A percentile compares a stretch with the other conserved stretches of the same genome.
These are phyloP conservation scores for Hericium alpestre DNA, from an alignment of 768 basidiomycete species.

Conservation along the genomic window DNA sequence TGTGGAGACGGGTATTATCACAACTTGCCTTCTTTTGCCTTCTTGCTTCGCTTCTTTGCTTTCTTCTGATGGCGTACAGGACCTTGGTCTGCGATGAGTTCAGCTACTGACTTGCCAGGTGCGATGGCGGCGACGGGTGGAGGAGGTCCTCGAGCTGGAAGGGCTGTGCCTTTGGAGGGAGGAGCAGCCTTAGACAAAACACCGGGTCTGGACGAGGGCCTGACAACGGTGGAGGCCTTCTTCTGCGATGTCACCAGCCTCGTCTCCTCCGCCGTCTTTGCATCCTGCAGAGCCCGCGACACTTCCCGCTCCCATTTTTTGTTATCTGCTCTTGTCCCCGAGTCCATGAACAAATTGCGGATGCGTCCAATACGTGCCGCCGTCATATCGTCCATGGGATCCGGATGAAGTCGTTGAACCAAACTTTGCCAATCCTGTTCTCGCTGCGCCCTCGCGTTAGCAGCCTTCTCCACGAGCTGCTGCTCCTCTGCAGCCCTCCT, in stretches of 20 bases:
- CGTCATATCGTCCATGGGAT: constrained; percentile 35
- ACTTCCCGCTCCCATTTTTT: constrained; percentile 60
- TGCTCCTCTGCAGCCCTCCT: constrained; percentile 35
- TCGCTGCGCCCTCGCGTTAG: constrained; percentile 45
- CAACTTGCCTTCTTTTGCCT: constrained; percentile 16
- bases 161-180: too few species aligned
- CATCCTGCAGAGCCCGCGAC: constrained; percentile 42
- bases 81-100: constrained; percentile 42
- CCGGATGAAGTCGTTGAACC: constrained; percentile 44
- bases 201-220: too few species aligned
- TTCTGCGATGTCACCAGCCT: constrained; percentile 24
- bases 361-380: constrained; percentile 44
- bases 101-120: constrained; percentile 41
- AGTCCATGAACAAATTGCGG: constrained; percentile 47
- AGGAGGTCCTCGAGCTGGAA: constrained; percentile 12
- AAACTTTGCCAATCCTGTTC: constrained; percentile 59
- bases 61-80: constrained; percentile 30
- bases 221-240: too few species aligned
- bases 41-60: constrained; percentile 13
- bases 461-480: constrained; percentile 50
- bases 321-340: constrained; percentile 36
- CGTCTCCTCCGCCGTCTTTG: constrained; percentile 37
- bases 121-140: constrained; percentile 32
- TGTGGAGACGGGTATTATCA: background rate
- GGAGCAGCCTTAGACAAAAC: too few species aligned